A percentile compares a stretch with the other conserved stretches of the same genome.
phyloP scores from a whole-genome alignment of 208 protist species.

The Leishmania aethiopica region DNA sequence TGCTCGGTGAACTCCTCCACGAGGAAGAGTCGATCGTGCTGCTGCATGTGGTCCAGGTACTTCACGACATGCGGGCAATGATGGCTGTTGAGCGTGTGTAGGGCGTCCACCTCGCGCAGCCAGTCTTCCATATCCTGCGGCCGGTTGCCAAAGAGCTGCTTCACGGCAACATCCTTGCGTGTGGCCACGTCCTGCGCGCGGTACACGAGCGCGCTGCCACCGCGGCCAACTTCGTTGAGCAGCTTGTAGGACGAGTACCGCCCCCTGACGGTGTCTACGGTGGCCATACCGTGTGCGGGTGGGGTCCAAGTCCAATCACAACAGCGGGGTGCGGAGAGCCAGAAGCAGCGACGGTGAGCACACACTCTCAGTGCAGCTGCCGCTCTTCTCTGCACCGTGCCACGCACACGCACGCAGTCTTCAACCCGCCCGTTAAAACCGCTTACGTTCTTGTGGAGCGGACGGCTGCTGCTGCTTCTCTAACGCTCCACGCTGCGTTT shows the following conservation, averaged over 20 bases:
- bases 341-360: not conserved
- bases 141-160: slow-evolving; percentile 50
- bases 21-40: slow-evolving; percentile 60
- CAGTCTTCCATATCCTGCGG: slow-evolving; percentile 52
- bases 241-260: slow-evolving; percentile 83
- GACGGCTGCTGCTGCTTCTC: not conserved
- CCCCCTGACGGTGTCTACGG: slow-evolving; percentile 59
- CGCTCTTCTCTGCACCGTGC: not conserved
- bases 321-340: not conserved
- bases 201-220: slow-evolving; percentile 78
- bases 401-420: not conserved
- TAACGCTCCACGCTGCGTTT: not conserved
- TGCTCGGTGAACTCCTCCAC: slow-evolving; percentile 75
- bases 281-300: slow-evolving; percentile 14
- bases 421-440: not conserved
- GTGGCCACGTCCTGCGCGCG: slow-evolving; percentile 60
- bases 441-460: not conserved
- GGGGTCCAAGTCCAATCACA: not conserved
- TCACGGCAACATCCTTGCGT: slow-evolving; percentile 61
- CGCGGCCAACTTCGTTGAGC: slow-evolving; percentile 70
- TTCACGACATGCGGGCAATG: slow-evolving; percentile 57
- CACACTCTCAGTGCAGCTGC: not conserved
- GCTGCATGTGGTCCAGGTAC: slow-evolving; percentile 84
- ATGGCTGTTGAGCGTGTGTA: slow-evolving; percentile 52
- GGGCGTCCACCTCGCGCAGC: slow-evolving; percentile 69